Conservation (phyloP, 257 asterid genomes). For the Fraxinus excelsior region DNA sequence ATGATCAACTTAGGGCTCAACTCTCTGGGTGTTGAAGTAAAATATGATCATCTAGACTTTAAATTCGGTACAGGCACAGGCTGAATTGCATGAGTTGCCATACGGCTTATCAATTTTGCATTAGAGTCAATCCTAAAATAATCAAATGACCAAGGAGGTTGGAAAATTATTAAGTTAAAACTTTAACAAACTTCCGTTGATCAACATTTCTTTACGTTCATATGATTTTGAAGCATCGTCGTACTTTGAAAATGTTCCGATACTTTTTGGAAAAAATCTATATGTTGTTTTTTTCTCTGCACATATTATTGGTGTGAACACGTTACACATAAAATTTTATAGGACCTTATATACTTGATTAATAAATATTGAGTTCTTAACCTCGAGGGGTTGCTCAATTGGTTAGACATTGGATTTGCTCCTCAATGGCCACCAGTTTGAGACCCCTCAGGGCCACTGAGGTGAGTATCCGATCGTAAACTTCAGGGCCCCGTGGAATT, state of each 20-base stretch:
- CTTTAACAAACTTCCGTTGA: background rate
- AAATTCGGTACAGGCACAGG: background rate
- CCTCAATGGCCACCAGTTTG: too few species aligned
- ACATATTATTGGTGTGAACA: background rate
- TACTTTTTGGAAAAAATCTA: background rate
- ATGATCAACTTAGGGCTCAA: background rate
- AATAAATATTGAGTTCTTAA: too few species aligned
- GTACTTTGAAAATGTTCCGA: background rate
- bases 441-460: too few species aligned
- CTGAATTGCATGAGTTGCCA: slow-evolving; percentile 11
- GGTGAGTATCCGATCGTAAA: too few species aligned
- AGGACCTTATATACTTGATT: background rate
- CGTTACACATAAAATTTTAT: background rate
- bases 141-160: background rate
- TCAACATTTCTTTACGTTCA: background rate
- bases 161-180: background rate
- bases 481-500: too few species aligned
- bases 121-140: background rate
- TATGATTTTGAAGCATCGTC: background rate
- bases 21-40: slow-evolving; percentile 2
- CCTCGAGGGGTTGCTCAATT: too few species aligned
- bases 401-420: too few species aligned
- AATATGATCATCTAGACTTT: background rate
- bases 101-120: background rate
- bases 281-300: background rate